Base-by-base conservation (phyloP, 2,329 filamentous ascomycete genomes). In the Albophoma yamanashiensis region DNA sequence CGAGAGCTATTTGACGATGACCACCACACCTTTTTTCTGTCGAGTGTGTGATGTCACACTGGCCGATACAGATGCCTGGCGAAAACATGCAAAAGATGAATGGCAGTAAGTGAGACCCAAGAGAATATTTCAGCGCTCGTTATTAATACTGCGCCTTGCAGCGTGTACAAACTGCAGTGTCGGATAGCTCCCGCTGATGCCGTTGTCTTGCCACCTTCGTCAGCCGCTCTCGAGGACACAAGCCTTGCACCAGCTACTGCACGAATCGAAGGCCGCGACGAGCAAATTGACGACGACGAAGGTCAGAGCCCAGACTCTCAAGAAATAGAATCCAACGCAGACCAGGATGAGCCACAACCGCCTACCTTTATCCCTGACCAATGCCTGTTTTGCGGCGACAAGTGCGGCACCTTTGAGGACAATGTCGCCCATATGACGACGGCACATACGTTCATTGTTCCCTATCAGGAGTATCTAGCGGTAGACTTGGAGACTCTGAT, bases 351-450 rank as follows among this genome's bases (percentile, higher is more conserved):
- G 15, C 15, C 17, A 7, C 8, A 15, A 45, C 22, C 56, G 6
- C 58, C 57, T 11, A 60, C 60, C 14, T 77, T 75, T 56, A 58
- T 61, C 12, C 64, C 70, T 0, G 64, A 64, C 9, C 66, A 72
- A 42, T 80, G 78, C 60, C 67, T 80, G 12, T 80, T 81, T 65
- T 81, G 79, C 67, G 64, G 66, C 4, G 55, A 63, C 0, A 25
- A 60, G 4, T 72, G 65, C 12, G 39, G 60, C 0, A 65, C 62
- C 11, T 70, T 81, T 3, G 63, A 72, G 4, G 64, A 69, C 2
- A 81, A 74, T 59, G 47, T 79, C 12, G 57, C 61, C 3, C 81
- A 84, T 67, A 84, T 84, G 82, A 72, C 72, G 39, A 71, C 72
- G 27, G 59, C 68, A 2, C 82, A 84, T 64, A 74, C 78, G 58